Conservation (phyloP, 2,329 filamentous ascomycete genomes). For the Fusarium sp. region DNA sequence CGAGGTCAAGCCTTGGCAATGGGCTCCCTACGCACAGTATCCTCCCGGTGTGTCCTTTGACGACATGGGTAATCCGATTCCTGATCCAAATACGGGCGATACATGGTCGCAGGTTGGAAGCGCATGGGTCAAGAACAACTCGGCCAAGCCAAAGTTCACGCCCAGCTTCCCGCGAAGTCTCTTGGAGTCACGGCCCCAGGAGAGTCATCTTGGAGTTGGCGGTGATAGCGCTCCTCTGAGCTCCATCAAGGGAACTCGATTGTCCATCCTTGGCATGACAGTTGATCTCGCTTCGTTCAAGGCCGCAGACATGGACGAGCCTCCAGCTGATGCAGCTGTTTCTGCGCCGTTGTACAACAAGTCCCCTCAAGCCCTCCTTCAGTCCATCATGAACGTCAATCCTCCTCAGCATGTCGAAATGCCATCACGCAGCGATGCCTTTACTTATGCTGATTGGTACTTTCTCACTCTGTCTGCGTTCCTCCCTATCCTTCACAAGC, state of each 20-base stretch:
- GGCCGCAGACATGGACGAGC: constrained; percentile 73
- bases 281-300: constrained; percentile 83
- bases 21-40: constrained; percentile 45
- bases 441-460: constrained; percentile 80
- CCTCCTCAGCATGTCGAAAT: constrained; percentile 68
- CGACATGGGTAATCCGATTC: constrained; percentile 40
- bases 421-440: constrained; percentile 72
- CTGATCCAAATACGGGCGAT: constrained; percentile 40
- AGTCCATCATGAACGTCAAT: constrained; percentile 72
- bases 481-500: constrained; percentile 81
- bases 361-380: constrained; percentile 77
- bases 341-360: constrained; percentile 71
- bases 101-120: constrained; percentile 49
- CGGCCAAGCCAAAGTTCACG: constrained; percentile 34
- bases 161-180: constrained; percentile 47
- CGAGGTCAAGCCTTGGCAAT: constrained; percentile 67
- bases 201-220: constrained; percentile 75
- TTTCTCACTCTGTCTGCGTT: constrained; percentile 79
- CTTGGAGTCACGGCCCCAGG: constrained; percentile 60
- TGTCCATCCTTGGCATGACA: constrained; percentile 83
- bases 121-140: constrained; percentile 50
- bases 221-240: constrained; percentile 74
- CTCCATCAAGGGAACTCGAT: constrained; percentile 78
- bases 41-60: constrained; percentile 42
- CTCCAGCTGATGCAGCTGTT: constrained; percentile 50